Percentiles rank a stretch among this genome's conserved stretches.
Evolutionary conservation across 2,329 filamentous ascomycete species (phyloP).

Genomic region (Teratosphaeria destructans): DNA sequence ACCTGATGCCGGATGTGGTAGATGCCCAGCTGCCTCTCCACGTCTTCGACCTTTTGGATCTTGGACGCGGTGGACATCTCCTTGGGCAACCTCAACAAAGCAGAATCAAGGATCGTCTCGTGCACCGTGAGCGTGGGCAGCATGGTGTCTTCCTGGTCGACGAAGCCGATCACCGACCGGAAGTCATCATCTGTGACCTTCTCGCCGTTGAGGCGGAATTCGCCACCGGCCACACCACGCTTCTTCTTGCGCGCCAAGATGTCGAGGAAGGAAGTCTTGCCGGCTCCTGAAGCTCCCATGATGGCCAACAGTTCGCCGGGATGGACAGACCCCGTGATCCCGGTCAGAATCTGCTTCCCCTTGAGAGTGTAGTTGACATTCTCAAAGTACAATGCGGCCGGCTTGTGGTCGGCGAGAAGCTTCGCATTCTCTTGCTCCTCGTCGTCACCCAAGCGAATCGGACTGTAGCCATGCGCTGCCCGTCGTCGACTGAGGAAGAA

Average conservation of each 20-base stretch:
- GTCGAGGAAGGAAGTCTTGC: constrained; percentile 94
- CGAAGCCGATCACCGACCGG: constrained; percentile 86
- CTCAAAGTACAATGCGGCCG: constrained; percentile 77
- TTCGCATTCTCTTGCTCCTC: constrained; percentile 76
- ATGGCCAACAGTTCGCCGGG: constrained; percentile 95
- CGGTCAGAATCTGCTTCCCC: constrained; percentile 72
- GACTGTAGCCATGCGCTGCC: constrained; percentile 48
- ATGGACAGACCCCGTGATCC: constrained; percentile 75
- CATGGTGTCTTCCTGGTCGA: constrained; percentile 97
- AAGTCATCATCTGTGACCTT: constrained; percentile 77
- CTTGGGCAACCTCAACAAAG: constrained; percentile 77
- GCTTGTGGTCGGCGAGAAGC: constrained; percentile 84
- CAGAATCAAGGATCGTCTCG: constrained; percentile 92
- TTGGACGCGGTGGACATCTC: constrained; percentile 86
- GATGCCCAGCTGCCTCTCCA: constrained; percentile 92
- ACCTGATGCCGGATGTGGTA: constrained; percentile 87
- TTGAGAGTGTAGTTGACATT: constrained; percentile 80
- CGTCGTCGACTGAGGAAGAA: constrained; percentile 82
- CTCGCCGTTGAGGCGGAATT: constrained; percentile 90
- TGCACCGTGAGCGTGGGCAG: constrained; percentile 91
- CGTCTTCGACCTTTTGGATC: constrained; percentile 80
- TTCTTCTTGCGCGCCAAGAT: constrained; percentile 97
- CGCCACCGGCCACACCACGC: constrained; percentile 63
- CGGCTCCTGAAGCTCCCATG: constrained; percentile 95
- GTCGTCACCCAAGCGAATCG: constrained; percentile 69